A percentile compares a stretch with the other conserved stretches of the same genome.
phyloP scores from a whole-genome alignment of 306 rosid species.

The Glycine tomentella region DNA sequence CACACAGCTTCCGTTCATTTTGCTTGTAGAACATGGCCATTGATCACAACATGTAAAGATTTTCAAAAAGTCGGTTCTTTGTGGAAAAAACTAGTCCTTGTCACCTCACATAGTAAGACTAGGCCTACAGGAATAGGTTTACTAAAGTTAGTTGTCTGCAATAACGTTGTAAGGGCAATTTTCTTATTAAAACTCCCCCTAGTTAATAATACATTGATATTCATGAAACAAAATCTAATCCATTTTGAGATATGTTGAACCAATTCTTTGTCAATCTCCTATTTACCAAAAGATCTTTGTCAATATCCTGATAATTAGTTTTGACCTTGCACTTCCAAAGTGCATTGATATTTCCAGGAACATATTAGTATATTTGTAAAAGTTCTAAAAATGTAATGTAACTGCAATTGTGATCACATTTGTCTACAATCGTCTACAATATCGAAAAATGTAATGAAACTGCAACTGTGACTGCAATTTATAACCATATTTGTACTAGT shows the following conservation, averaged over 20 bases:
- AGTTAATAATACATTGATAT: conserved; percentile 30
- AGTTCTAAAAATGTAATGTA: no score
- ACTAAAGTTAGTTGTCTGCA: conserved; percentile 47
- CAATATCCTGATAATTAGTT: conserved; percentile 9
- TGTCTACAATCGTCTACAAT: not conserved
- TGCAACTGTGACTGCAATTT: not conserved
- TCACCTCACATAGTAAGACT: conserved; percentile 38
- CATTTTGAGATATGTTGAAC: conserved; percentile 29
- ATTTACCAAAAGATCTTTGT: not conserved
- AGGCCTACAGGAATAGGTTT: conserved; percentile 42
- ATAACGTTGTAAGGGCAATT: conserved; percentile 29
- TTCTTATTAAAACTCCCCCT: conserved; percentile 8
- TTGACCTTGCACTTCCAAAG: not conserved
- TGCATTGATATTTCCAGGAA: conserved; percentile 15
- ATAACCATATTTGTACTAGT: not conserved
- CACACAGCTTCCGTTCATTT: conserved; percentile 54
- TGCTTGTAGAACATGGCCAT: conserved; percentile 45
- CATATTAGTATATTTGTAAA: no score
- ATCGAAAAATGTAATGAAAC: not conserved
- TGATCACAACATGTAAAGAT: conserved; percentile 38
- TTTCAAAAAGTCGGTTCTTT: conserved; percentile 49
- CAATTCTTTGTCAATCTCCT: not conserved
- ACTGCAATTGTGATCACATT: not conserved
- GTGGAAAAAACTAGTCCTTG: conserved; percentile 40
- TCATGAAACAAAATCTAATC: conserved; percentile 43